phyloP scores from a whole-genome alignment of 441 rosid species.

The Hura crepitans region DNA sequence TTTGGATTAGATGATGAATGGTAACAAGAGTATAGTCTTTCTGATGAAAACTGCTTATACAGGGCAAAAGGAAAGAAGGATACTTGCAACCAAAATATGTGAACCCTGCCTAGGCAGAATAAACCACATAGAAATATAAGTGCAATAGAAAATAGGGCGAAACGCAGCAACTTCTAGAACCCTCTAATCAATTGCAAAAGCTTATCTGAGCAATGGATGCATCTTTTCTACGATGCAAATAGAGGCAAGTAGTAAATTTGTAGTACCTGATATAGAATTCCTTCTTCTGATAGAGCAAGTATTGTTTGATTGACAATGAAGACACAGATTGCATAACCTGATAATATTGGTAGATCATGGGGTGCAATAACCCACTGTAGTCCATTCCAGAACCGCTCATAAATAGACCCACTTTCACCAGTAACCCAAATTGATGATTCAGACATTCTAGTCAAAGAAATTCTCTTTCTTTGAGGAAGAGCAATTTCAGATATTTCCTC shows the following conservation, averaged over 20 bases:
- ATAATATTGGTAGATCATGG: constrained; percentile 46
- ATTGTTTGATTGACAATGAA: constrained; percentile 59
- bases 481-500: constrained; percentile 24
- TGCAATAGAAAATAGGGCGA: not conserved
- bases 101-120: not conserved
- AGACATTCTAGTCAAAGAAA: constrained; percentile 56
- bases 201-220: too few species aligned
- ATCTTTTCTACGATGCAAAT: too few species aligned
- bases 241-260: not conserved
- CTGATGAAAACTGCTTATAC: not conserved
- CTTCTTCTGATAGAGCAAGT: constrained; percentile 56
- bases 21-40: not conserved
- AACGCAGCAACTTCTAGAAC: not conserved
- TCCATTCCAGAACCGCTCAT: constrained; percentile 78
- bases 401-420: constrained; percentile 60
- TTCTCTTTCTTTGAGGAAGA: constrained; percentile 53
- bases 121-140: constrained; percentile 1
- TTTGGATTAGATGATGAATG: not conserved
- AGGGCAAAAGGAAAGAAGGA: not conserved
- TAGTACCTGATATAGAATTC: constrained; percentile 54
- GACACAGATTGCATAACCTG: constrained; percentile 46
- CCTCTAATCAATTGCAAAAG: too few species aligned
- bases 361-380: constrained; percentile 71
- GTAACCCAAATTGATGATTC: constrained; percentile 69
- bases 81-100: not conserved